Evolutionary conservation across 164 flowering plant species (phyloP), one percentile per base, ranked within the genome.

Genomic region (Aristolochia contorta): DNA sequence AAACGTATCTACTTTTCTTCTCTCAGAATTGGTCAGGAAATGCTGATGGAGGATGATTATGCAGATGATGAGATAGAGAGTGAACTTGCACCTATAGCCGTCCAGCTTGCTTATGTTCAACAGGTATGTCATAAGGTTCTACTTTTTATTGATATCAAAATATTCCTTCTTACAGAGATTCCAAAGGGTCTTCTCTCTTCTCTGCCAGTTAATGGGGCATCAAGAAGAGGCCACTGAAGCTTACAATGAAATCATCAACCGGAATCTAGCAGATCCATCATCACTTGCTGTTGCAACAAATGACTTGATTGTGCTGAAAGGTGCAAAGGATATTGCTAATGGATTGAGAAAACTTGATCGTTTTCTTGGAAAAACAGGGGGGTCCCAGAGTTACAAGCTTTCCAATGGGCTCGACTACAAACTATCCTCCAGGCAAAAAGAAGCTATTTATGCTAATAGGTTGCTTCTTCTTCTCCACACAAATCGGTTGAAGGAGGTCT

Each of bases 61-160:
- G 87, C 87, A 47, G 96, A 88, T 71, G 97, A 90, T 63, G 96
- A 90, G 25, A 80, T 90, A 61, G 99, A 90, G 77, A 76, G 68
- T 65, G 99, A 93, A 72, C 77, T 93, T 75, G 85, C 95, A 52
- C 96, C 97, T n/a, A 77, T 93, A 60, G 70, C 82, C 69, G 96
- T 90, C 50, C 97, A 90, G 77, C 71, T 93, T 73, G 99, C 95
- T 47, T 90, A 85, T 80, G 96, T 88, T 69, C 84, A 76, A 66
- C 99, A 88, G 95, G 99, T 93, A 67, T 60, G 12, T 33, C 25
- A 15, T 23, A 25, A 2, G 13, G 12, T 37, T 8, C 12, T 37
- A 37, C 43, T 37, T 1, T 37, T 27, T 2, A 10, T 37, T 37
- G 43, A 37, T 37, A 37, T 8, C 43, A 37, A 13, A 27, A 10